These are phyloP conservation scores for Sporisorium sorghi DNA, from an alignment of 1,284 basidiomycete species.

Conservation along the genomic window DNA sequence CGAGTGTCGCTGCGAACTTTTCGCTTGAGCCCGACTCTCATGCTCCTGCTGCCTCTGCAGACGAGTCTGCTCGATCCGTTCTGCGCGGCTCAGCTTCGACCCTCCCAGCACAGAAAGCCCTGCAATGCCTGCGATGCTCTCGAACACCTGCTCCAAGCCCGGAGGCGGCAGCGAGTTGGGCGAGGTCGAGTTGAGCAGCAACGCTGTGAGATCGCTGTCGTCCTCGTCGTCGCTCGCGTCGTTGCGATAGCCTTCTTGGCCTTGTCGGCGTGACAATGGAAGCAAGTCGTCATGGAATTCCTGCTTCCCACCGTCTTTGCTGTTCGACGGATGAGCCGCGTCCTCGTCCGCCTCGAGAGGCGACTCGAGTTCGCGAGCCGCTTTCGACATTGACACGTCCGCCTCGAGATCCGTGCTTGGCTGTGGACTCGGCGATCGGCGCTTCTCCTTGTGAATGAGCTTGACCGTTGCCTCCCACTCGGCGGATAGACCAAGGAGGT, in stretches of 20 bases:
- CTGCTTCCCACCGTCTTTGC: neutral
- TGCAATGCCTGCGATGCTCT: conserved; percentile 56
- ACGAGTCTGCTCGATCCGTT: conserved; percentile 51
- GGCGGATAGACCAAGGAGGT: conserved; percentile 56
- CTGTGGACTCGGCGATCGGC: conserved; percentile 34
- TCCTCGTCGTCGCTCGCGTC: conserved; percentile 31
- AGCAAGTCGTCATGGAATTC: neutral
- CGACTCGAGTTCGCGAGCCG: conserved; percentile 43
- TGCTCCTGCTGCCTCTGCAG: conserved; percentile 35
- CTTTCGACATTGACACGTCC: conserved; percentile 17
- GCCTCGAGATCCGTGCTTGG: conserved; percentile 21
- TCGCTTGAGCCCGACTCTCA: conserved; percentile 21
- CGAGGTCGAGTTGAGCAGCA: conserved; percentile 52
- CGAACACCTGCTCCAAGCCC: conserved; percentile 63
- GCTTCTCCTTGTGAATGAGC: conserved; percentile 48
- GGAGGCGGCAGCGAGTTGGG: conserved; percentile 57
- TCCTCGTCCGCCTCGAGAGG: conserved; percentile 59
- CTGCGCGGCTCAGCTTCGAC: conserved; percentile 48
- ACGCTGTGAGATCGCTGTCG: conserved; percentile 32
- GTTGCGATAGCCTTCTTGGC: neutral
- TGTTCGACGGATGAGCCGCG: conserved; percentile 13
- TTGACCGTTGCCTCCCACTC: conserved; percentile 65
- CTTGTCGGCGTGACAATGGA: neutral
- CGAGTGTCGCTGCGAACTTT: conserved; percentile 20
- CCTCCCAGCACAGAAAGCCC: conserved; percentile 17